A percentile compares a stretch with the other conserved stretches of the same genome.
Evolutionary conservation across 2,329 filamentous ascomycete genomes (phyloP).

Genomic region (Aspergillus calidoustus): DNA sequence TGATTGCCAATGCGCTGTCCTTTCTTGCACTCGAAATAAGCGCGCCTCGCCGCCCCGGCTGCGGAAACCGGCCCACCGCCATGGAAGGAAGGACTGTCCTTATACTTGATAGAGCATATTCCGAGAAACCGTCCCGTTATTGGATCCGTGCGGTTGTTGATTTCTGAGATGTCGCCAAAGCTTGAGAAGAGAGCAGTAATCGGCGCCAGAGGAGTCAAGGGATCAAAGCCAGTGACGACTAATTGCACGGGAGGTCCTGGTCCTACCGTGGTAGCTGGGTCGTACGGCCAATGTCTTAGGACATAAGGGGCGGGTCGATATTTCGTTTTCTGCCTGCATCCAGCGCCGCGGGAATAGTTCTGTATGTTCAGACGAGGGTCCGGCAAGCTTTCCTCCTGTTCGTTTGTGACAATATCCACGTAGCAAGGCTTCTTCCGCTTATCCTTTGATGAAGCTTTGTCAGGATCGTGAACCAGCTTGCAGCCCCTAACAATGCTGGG

Average conservation of each 20-base stretch:
- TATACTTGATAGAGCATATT: slow-evolving; percentile 88
- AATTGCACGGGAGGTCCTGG: slow-evolving; percentile 89
- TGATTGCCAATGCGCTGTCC: slow-evolving; percentile 79
- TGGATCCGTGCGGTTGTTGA: slow-evolving; percentile 93
- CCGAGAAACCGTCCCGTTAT: slow-evolving; percentile 92
- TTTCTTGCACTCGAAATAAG: slow-evolving; percentile 73
- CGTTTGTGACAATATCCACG: slow-evolving; percentile 57
- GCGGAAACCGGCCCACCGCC: slow-evolving; percentile 65
- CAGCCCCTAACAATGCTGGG: slow-evolving; percentile 59
- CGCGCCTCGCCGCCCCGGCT: slow-evolving; percentile 78
- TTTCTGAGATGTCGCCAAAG: slow-evolving; percentile 75
- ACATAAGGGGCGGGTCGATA: slow-evolving; percentile 76
- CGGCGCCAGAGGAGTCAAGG: slow-evolving; percentile 71
- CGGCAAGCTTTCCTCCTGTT: slow-evolving; percentile 65
- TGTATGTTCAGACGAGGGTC: slow-evolving; percentile 79
- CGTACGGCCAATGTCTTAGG: slow-evolving; percentile 79
- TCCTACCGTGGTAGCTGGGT: slow-evolving; percentile 80
- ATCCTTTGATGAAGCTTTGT: slow-evolving; percentile 60
- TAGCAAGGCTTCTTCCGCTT: slow-evolving; percentile 59
- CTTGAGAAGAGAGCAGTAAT: slow-evolving; percentile 47
- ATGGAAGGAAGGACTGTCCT: slow-evolving; percentile 66
- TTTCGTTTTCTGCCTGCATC: slow-evolving; percentile 71
- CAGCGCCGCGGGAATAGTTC: slow-evolving; percentile 65
- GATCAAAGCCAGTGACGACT: slow-evolving; percentile 95
- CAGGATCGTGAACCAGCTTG: slow-evolving; percentile 66